Evolutionary conservation across 2,329 filamentous ascomycete genomes (phyloP), one percentile per base, ranked within the genome.

Genomic region (Nannizziopsis barbatae): DNA sequence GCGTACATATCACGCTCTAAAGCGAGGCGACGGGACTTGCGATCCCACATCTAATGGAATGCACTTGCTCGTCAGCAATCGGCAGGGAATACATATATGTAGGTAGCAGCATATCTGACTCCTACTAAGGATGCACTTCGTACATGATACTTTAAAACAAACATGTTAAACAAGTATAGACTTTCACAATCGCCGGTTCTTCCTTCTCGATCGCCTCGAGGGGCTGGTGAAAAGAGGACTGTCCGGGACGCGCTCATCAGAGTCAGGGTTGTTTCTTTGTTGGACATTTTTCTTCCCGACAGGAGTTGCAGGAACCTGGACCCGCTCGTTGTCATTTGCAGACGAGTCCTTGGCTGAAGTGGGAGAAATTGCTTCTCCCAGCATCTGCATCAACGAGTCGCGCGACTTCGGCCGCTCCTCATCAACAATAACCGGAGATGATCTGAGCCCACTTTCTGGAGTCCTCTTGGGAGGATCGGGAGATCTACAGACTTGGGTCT

Each of bases 271-370:
- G n/a, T 8, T 27, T 27, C 22, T 18, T 33, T 40, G 22, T 20
- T 9, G 9, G 10, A 20, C 32, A 9, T n/a, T 9, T n/a, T 4
- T 22, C 27, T 40, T 20, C 11, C 15, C 33, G 39, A 33, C 15
- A n/a, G 42, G 41, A 20, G 49, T 37, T 11, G 17, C 20, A 32
- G 42, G 48, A 27, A 46, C 18, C 27, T 47, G 20, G 15, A 47
- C 14, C 3, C 41, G 18, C 10, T 36, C 7, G 22, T 40, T 39
- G 11, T 15, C 37, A 14, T 41, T n/a, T 6, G 1, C 6, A 32
- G 36, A 12, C 22, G n/a, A 32, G 27, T 2, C 10, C 12, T 35
- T 32, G 17, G 3, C 5, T n/a, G 15, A 30, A n/a, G 27, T 14
- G 3, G 4, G 27, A 10, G 15, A n/a, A 15, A 51, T 38, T 10